phyloP scores from a whole-genome alignment of 495 filamentous ascomycete species.

The Xylaria intraflava region DNA sequence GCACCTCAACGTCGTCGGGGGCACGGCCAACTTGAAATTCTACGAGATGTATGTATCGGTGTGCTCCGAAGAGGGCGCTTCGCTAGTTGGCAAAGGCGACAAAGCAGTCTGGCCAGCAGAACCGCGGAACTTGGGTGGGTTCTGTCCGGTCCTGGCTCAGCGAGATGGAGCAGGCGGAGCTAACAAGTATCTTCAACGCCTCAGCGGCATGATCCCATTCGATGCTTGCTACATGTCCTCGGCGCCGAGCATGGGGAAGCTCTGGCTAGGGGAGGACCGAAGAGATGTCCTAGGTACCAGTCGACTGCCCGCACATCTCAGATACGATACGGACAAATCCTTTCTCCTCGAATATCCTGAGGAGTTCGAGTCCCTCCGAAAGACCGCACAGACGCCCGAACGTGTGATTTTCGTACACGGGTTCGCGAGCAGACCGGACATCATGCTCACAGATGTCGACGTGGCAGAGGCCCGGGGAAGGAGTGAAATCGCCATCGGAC shows the following conservation, averaged over 20 bases:
- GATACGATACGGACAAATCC: constrained; percentile 12
- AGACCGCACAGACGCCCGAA: constrained; percentile 18
- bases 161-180: neutral
- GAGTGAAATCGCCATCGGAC: constrained; percentile 15
- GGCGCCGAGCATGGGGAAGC: constrained; percentile 27
- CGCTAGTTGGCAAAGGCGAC: constrained; percentile 15
- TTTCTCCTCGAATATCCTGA: constrained; percentile 7
- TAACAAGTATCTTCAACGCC: constrained; percentile 17
- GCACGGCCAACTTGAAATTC: constrained; percentile 9
- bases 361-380: constrained; percentile 11
- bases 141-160: constrained; percentile 14
- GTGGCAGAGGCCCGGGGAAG: constrained; percentile 7
- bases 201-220: constrained; percentile 40
- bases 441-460: constrained; percentile 13
- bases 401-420: constrained; percentile 21
- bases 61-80: constrained; percentile 12
- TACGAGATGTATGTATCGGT: constrained; percentile 40
- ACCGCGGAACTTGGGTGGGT: constrained; percentile 14
- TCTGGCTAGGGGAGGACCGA: constrained; percentile 39
- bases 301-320: constrained; percentile 34
- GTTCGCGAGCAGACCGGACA: neutral
- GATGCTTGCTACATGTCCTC: constrained; percentile 35
- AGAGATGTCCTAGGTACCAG: constrained; percentile 38
- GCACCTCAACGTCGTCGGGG: constrained; percentile 20
- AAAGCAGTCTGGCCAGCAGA: constrained; percentile 21